Base-by-base conservation (phyloP, 2,329 filamentous ascomycete genomes). In the Penicillium sclerotiorum region DNA sequence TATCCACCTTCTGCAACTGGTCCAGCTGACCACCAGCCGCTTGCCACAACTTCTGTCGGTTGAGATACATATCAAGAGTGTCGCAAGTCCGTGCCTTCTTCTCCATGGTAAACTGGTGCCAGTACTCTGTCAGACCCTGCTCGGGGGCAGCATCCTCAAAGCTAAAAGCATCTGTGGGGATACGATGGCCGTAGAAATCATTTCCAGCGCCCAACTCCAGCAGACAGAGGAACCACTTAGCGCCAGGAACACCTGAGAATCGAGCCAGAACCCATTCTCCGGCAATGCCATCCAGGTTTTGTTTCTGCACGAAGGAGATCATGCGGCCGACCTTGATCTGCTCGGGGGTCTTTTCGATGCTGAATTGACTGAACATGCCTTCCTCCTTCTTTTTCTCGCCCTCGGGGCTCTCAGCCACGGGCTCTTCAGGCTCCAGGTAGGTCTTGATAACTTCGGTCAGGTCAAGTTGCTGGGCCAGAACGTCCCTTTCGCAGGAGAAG, bases 221-320 rank as follows among this genome's bases (percentile, higher is more conserved):
- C 5, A 46, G 43, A 22, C 46, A 55, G 6, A 57, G 52, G 41
- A 55, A 57, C 55, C 55, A 57, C 9, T 48, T 52, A 11, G 55
- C 55, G 11, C 49, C 47, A 9, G 45, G 39, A 12, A 41, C 39
- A 17, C 52, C 53, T 1, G 55, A 56, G 39, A 58, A 55, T 5
- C 55, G 44, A 3, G 46, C 47, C 5, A 58, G 43, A 2, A 56
- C 55, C 55, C 55, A 58, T 52, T 58, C 55, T 12, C 55, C 55
- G 9, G 55, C 55, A 28, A 58, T 52, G 3, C 45, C 40, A 12
- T 53, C 25, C 1, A 56, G 53, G 15, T 56, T 38, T 4, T 48
- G 17, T 18, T 53, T 51, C n/a, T 53, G 45, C 11, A 58, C 53
- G 9, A 58, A 58, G 13, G 47, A 36, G 12, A 56, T 47, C 55